Conservation (phyloP, 257 asterid species). For the Penstemon davidsonii region DNA sequence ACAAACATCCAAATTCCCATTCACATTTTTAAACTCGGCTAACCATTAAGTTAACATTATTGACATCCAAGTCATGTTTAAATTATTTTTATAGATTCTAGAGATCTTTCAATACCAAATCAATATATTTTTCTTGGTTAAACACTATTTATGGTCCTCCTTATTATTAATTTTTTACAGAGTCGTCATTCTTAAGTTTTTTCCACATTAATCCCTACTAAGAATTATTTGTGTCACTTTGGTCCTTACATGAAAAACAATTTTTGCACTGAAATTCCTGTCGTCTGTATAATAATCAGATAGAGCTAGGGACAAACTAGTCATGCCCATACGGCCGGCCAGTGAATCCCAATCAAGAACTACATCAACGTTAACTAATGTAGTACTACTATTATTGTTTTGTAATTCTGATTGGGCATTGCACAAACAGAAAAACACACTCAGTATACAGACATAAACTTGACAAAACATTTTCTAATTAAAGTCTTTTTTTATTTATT, state of each 20-base stretch:
- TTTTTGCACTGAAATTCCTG: neutral
- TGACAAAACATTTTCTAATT: neutral
- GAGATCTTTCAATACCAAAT: neutral
- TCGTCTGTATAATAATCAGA: neutral
- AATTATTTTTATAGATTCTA: too few species aligned
- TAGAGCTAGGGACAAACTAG: neutral
- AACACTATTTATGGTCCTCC: too few species aligned
- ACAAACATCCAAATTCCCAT: too few species aligned
- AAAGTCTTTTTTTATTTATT: too few species aligned
- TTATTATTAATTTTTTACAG: neutral
- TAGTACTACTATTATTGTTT: too few species aligned
- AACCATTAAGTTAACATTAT: too few species aligned
- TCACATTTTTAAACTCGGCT: too few species aligned
- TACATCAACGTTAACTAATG: neutral
- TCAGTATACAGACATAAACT: neutral
- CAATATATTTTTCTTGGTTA: too few species aligned
- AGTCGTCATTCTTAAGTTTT: too few species aligned
- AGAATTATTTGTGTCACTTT: too few species aligned
- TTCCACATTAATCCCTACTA: too few species aligned
- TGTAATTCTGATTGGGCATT: neutral
- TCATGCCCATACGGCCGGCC: neutral
- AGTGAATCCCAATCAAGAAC: conserved; percentile 4
- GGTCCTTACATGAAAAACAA: neutral
- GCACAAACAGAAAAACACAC: neutral
- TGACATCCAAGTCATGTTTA: neutral